phyloP scores from a whole-genome alignment of 495 filamentous ascomycete species.

The Neurospora sp. region DNA sequence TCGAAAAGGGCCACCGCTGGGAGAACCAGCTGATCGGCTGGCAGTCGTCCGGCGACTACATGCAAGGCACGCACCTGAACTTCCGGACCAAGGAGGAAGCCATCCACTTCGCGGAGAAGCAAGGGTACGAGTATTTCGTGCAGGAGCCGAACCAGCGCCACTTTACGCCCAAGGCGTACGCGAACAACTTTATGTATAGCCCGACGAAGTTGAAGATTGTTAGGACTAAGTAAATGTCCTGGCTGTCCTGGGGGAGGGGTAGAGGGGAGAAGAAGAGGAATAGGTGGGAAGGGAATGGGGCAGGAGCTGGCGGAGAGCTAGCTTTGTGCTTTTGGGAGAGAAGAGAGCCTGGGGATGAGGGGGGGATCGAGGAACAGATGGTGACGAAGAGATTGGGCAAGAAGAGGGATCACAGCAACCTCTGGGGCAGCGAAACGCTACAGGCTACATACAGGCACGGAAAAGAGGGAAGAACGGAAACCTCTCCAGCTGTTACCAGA shows the following conservation, averaged over 20 bases:
- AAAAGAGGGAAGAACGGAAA: background rate
- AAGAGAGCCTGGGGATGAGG: too few relatives aligned
- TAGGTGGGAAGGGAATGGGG: too few relatives aligned
- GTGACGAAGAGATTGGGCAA: too few relatives aligned
- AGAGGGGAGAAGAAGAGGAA: background rate
- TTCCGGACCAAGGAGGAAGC: constrained; percentile 95
- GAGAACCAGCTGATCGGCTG: constrained; percentile 98
- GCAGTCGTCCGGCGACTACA: constrained; percentile 86
- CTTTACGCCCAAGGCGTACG: constrained; percentile 86
- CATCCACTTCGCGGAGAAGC: constrained; percentile 91
- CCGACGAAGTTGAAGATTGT: constrained; percentile 83
- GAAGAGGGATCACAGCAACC: background rate
- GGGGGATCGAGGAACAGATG: too few relatives aligned
- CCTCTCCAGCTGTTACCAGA: background rate
- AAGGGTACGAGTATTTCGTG: constrained; percentile 98
- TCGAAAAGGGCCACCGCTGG: constrained; percentile 82
- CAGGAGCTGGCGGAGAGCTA: too few relatives aligned
- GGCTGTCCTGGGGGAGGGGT: background rate
- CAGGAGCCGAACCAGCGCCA: constrained; percentile 89
- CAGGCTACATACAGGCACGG: background rate
- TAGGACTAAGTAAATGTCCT: constrained; percentile 63
- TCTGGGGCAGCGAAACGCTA: background rate
- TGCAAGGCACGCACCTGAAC: constrained; percentile 83
- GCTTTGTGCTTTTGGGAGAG: too few relatives aligned
- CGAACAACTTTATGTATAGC: constrained; percentile 86